A percentile compares a stretch with the other conserved stretches of the same genome.
These are phyloP conservation scores for Chloris gayana DNA, from an alignment of 176 grass and related monocot species.

Conservation along the genomic window DNA sequence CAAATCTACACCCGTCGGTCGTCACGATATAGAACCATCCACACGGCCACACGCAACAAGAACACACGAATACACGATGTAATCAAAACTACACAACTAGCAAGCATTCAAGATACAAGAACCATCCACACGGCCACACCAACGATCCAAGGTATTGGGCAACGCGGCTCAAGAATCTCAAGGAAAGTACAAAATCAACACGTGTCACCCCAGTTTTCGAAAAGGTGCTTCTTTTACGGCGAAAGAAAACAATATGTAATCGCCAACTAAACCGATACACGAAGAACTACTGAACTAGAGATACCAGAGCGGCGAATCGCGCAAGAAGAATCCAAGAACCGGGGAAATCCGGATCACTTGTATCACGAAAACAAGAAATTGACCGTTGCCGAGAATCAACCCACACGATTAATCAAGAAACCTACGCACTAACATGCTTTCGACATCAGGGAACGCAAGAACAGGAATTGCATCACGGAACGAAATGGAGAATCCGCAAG, in stretches of 20 bases:
- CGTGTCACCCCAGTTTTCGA: neutral
- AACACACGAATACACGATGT: neutral
- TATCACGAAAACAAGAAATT: neutral
- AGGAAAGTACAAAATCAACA: neutral
- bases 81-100: neutral
- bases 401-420: slow-evolving; percentile 14
- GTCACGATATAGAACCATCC: too few relatives aligned
- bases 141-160: slow-evolving; percentile 1
- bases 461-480: neutral
- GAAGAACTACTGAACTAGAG: slow-evolving; percentile 4
- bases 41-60: too few relatives aligned
- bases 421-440: neutral
- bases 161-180: neutral
- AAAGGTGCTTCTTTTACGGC: slow-evolving; percentile 10
- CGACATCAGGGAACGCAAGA: neutral
- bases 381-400: neutral
- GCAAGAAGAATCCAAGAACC: neutral
- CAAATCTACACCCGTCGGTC: neutral
- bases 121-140: neutral
- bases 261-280: neutral
- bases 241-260: neutral
- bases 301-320: neutral
- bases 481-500: neutral
- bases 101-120: neutral
- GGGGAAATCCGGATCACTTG: neutral